Evolutionary conservation across 108 stramenopile genomes (phyloP), one percentile per base, ranked within the genome.

Genomic region (Fragilariopsis cylindrus): DNA sequence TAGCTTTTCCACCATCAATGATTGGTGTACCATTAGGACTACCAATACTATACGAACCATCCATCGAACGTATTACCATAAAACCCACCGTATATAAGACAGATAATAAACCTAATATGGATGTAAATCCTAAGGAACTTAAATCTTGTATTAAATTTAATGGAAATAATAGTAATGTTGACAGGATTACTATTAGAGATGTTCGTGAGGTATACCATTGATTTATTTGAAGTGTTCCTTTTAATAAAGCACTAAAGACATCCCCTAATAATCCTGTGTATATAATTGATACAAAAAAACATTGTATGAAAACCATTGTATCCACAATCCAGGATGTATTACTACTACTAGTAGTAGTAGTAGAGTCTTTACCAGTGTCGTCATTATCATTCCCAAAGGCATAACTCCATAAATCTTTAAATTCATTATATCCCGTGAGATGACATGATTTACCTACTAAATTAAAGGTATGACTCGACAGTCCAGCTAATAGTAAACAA

Each of bases 261-360:
- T 84, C 84, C 0, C 84, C 84, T 7, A 84, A 30, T 21, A 84
- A 50, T 16, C 84, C 84, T 13, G 69, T 60, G 55, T 84, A 84
- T 18, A 84, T 80, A 39, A 78, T 70, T 39, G 56, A 66, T 7
- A 76, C 69, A 48, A 70, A 67, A 40, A 77, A 76, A 53, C 80
- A 78, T 48, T 77, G 76, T 11, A 77, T 16, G 19, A 72, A 71
- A 0, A 84, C 76, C 70, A 76, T 78, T 1, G 66, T 63, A 60
- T 81, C 80, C 2, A 84, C 79, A 57, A 81, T 64, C 57, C 60
- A 81, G 1, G 79, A 66, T 4, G 79, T 78, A 11, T 78, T 65
- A 7, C n/a, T 48, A 30, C 30, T 30, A 30, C 30, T 30, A 30
- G 2, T 30, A 30, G 21, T 30, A 30, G 21, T 30, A 30, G 30